These are phyloP conservation scores for Elongisporangium prolatum DNA, from an alignment of 352 stramenopile species.

Conservation along the genomic window DNA sequence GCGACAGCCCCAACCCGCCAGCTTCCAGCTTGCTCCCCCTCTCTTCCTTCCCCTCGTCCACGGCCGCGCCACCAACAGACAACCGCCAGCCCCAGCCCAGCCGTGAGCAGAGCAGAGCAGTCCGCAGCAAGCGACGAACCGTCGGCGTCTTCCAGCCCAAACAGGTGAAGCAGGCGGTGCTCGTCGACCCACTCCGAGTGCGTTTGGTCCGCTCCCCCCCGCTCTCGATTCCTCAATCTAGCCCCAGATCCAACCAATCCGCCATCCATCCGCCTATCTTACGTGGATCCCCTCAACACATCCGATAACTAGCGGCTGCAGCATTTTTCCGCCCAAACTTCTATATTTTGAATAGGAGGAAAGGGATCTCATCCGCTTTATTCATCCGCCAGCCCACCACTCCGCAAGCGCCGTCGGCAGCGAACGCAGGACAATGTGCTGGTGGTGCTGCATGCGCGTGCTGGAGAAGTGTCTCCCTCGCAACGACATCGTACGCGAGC, in stretches of 20 bases:
- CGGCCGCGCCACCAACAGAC: background rate
- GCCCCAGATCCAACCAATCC: background rate
- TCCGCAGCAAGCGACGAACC: background rate
- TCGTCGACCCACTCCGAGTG: background rate
- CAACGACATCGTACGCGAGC: conserved; percentile 85
- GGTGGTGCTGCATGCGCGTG: conserved; percentile 88
- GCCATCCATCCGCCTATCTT: background rate
- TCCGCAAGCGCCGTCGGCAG: background rate
- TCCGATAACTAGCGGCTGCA: background rate
- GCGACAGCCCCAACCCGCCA: background rate
- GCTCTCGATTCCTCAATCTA: background rate
- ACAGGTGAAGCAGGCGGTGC: background rate
- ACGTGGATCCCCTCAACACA: background rate
- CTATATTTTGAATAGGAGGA: background rate
- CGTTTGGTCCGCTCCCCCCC: background rate
- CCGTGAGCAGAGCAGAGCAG: background rate
- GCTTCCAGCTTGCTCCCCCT: background rate
- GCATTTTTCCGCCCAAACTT: background rate
- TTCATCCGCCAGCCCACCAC: background rate
- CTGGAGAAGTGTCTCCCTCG: conserved; percentile 81
- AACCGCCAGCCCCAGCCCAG: background rate
- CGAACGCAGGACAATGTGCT: conserved; percentile 27
- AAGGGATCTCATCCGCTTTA: background rate
- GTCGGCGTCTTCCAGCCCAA: background rate
- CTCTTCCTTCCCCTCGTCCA: background rate